A percentile compares a stretch with the other conserved stretches of the same genome.
Evolutionary conservation across 2,329 filamentous ascomycete genomes (phyloP).

Genomic region (Aspergillus aculeatus): DNA sequence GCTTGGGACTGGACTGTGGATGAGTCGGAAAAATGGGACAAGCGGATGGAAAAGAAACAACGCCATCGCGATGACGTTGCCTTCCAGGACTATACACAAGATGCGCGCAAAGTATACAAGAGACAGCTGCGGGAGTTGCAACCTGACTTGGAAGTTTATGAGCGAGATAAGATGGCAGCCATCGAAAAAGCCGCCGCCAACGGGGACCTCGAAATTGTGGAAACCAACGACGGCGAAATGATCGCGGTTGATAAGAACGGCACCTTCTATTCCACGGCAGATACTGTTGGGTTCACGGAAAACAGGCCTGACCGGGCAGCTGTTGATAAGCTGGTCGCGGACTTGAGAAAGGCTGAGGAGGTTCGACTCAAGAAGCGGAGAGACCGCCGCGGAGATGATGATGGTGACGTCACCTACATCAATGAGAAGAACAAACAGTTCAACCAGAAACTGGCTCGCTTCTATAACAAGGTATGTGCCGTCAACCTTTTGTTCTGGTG

Average conservation of each 20-base stretch:
- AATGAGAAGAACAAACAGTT: slow-evolving; percentile 99
- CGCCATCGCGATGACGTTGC: slow-evolving; percentile 78
- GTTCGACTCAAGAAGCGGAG: slow-evolving; percentile 79
- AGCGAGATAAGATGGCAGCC: slow-evolving; percentile 78
- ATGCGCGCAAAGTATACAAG: slow-evolving; percentile 92
- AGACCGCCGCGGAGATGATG: slow-evolving; percentile 78
- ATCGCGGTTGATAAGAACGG: slow-evolving; percentile 91
- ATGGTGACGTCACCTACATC: slow-evolving; percentile 94
- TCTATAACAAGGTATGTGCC: slow-evolving; percentile 78
- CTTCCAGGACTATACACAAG: slow-evolving; percentile 84
- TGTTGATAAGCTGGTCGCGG: slow-evolving; percentile 81
- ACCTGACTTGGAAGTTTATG: slow-evolving; percentile 79
- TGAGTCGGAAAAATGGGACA: slow-evolving; percentile 92
- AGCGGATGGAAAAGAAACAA: slow-evolving; percentile 80
- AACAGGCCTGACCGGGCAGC: slow-evolving; percentile 85
- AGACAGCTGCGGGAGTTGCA: slow-evolving; percentile 76
- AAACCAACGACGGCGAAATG: slow-evolving; percentile 91
- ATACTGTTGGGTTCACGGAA: slow-evolving; percentile 75
- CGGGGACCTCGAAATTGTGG: slow-evolving; percentile 86
- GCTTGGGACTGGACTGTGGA: slow-evolving; percentile 99
- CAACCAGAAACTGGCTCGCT: slow-evolving; percentile 92
- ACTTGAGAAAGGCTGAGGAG: slow-evolving; percentile 86
- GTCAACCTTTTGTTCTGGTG: background rate
- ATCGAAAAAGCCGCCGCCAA: slow-evolving; percentile 80
- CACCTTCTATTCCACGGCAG: slow-evolving; percentile 83